Conservation (phyloP, 1,284 basidiomycete species). For the Boletus chippewaensis region DNA sequence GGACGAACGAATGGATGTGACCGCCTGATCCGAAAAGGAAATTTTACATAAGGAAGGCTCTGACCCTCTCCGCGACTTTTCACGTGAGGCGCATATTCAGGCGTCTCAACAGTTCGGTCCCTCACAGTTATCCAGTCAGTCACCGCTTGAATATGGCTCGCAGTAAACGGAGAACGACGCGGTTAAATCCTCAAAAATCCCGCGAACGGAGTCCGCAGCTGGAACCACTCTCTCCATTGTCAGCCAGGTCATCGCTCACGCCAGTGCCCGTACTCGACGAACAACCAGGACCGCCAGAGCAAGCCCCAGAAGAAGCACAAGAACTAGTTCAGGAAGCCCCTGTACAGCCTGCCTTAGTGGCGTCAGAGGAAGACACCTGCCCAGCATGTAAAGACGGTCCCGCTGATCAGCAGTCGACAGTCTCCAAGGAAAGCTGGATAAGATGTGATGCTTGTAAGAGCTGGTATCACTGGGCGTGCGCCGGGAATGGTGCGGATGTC, state of each 20-base stretch:
- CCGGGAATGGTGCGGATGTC: conserved; percentile 57
- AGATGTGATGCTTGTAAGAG: conserved; percentile 69
- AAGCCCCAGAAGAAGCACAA: conserved; percentile 20
- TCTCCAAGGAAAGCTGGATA: conserved; percentile 62
- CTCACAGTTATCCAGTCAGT: conserved; percentile 10
- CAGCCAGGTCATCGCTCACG: conserved; percentile 29
- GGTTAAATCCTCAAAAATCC: conserved; percentile 26
- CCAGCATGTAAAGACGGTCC: conserved; percentile 38
- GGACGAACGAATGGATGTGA: not conserved
- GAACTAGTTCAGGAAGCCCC: conserved; percentile 14
- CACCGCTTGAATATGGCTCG: conserved; percentile 26
- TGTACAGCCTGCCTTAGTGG: conserved; percentile 14
- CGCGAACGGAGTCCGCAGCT: conserved; percentile 25
- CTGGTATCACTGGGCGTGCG: conserved; percentile 81
- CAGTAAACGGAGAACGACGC: conserved; percentile 30
- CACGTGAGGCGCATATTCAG: conserved; percentile 7
- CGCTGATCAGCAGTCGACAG: conserved; percentile 24
- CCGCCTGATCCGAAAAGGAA: conserved; percentile 13
- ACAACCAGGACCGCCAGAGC: conserved; percentile 15
- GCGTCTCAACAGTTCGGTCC: conserved; percentile 7
- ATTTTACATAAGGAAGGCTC: conserved; percentile 20
- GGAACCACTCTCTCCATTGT: conserved; percentile 29
- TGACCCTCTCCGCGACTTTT: conserved; percentile 8
- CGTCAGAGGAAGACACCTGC: conserved; percentile 35
- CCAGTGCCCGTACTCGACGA: conserved; percentile 29